Percentiles rank a stretch among this genome's conserved stretches.
These are phyloP conservation scores for Dictyostelium capitatum DNA, from an alignment of 78 protist species.

Conservation along the genomic window DNA sequence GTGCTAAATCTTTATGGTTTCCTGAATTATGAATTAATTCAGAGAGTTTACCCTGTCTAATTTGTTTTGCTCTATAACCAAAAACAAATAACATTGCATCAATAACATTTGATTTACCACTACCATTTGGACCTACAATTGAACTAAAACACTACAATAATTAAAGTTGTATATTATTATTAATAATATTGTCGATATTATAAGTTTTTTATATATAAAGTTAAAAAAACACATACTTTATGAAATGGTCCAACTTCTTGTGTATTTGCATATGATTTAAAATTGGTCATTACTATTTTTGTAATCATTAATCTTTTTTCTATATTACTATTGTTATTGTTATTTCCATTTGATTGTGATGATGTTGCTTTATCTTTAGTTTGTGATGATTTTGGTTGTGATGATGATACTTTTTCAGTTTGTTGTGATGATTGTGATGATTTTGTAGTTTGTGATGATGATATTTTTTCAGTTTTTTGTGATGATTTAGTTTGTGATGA, in stretches of 20 bases:
- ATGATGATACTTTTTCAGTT: not conserved
- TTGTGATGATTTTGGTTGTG: not conserved
- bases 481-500: not conserved
- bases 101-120: slow-evolving; percentile 99
- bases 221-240: slow-evolving; percentile 63
- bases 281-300: slow-evolving; percentile 96
- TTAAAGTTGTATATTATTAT: not conserved
- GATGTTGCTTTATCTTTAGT: not conserved
- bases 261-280: slow-evolving; percentile 97
- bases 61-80: slow-evolving; percentile 95
- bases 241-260: slow-evolving; percentile 98
- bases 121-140: slow-evolving; percentile 99
- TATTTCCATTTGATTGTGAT: not conserved
- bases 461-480: not conserved
- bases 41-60: slow-evolving; percentile 95
- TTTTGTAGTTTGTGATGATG: not conserved
- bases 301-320: slow-evolving; percentile 92
- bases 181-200: not conserved
- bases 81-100: slow-evolving; percentile 99
- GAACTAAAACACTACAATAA: slow-evolving; percentile 92
- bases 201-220: not conserved
- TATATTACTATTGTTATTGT: not conserved
- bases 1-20: slow-evolving; percentile 63
- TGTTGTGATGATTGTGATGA: not conserved
- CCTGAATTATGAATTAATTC: slow-evolving; percentile 99